Evolutionary conservation across 352 stramenopile genomes (phyloP).

Genomic region (Phytopythium aichiense): DNA sequence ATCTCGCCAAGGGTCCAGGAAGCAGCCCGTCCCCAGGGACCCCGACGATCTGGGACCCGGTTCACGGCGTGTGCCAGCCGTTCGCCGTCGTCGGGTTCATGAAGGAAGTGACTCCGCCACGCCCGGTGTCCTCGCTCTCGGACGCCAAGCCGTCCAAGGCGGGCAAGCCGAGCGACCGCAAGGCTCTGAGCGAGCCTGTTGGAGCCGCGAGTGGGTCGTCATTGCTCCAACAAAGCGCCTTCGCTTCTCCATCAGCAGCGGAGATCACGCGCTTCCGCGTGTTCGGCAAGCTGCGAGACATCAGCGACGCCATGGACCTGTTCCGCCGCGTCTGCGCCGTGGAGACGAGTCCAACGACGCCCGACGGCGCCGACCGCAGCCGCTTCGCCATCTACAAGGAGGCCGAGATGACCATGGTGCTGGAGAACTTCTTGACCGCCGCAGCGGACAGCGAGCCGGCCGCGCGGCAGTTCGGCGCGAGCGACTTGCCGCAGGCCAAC

Average conservation of each 20-base stretch:
- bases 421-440: constrained; percentile 58
- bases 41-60: constrained; percentile 60
- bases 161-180: constrained; percentile 14
- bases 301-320: constrained; percentile 55
- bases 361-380: constrained; percentile 32
- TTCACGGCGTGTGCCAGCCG: constrained; percentile 71
- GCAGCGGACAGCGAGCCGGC: background rate
- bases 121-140: constrained; percentile 13
- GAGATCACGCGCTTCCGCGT: constrained; percentile 60
- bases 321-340: constrained; percentile 64
- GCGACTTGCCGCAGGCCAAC: constrained; percentile 44
- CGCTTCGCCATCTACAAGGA: constrained; percentile 80
- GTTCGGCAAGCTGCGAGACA: constrained; percentile 66
- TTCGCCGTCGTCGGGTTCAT: constrained; percentile 69
- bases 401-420: constrained; percentile 72
- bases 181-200: background rate
- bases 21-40: constrained; percentile 7
- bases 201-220: background rate
- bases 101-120: constrained; percentile 21
- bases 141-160: constrained; percentile 12
- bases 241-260: background rate
- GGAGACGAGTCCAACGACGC: constrained; percentile 24
- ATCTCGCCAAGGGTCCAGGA: constrained; percentile 10
- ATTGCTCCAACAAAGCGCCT: background rate
- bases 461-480: constrained; percentile 34